These are phyloP conservation scores for Camelina sativa DNA, from an alignment of 345 rosid genomes.

Conservation along the genomic window DNA sequence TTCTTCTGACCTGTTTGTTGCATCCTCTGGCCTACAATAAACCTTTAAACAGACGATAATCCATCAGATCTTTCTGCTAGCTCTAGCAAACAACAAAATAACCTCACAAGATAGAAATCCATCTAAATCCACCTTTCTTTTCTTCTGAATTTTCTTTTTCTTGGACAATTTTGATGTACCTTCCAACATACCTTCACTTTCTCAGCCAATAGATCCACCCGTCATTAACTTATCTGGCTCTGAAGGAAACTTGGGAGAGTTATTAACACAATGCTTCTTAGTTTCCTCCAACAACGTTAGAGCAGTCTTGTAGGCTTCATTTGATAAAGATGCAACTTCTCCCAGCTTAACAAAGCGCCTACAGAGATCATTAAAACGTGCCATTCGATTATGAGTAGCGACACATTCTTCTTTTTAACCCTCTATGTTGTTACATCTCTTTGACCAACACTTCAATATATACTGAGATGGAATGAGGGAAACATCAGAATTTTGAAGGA, in stretches of 20 bases:
- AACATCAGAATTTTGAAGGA: conserved; percentile 52
- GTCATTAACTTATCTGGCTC: conserved; percentile 43
- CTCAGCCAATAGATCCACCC: conserved; percentile 42
- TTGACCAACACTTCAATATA: conserved; percentile 50
- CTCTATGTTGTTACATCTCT: conserved; percentile 44
- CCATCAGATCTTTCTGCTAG: conserved; percentile 3
- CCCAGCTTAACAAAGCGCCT: conserved; percentile 50
- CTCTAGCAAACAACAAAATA: conserved; percentile 18
- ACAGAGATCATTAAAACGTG: conserved; percentile 52
- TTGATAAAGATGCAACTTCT: conserved; percentile 54
- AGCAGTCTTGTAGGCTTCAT: conserved; percentile 53
- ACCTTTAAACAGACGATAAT: conserved; percentile 44
- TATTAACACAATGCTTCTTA: conserved; percentile 46
- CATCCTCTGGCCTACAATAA: conserved; percentile 41
- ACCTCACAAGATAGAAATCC: conserved; percentile 29
- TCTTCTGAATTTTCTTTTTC: conserved; percentile 56
- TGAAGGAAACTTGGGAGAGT: conserved; percentile 42
- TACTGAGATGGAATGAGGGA: conserved; percentile 53
- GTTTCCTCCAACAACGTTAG: conserved; percentile 47
- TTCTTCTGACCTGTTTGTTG: conserved; percentile 48
- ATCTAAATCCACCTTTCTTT: conserved; percentile 57
- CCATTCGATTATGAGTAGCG: conserved; percentile 41
- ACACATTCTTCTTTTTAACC: conserved; percentile 31
- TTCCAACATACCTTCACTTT: conserved; percentile 38
- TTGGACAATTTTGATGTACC: conserved; percentile 42